Percentiles rank a stretch among this genome's conserved stretches.
Evolutionary conservation across 2,329 filamentous ascomycete species (phyloP).

Genomic region (Pseudogymnoascus sp.): DNA sequence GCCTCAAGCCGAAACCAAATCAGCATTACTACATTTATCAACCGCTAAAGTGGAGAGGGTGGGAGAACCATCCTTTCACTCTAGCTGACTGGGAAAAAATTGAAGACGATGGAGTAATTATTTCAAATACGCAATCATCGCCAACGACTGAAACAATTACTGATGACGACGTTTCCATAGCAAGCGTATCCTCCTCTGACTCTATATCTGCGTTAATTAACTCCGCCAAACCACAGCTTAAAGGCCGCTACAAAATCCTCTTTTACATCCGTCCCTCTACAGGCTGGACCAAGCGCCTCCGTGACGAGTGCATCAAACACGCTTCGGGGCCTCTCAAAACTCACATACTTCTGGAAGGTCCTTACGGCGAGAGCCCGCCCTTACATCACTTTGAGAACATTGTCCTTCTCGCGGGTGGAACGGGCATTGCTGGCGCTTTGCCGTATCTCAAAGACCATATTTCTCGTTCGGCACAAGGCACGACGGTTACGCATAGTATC

Average conservation of each 20-base stretch:
- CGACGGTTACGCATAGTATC: constrained; percentile 21
- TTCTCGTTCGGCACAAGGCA: constrained; percentile 9
- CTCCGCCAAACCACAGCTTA: background rate
- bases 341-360: constrained; percentile 36
- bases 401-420: constrained; percentile 38
- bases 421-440: constrained; percentile 35
- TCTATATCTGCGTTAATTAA: background rate
- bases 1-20: constrained; percentile 33
- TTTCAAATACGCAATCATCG: background rate
- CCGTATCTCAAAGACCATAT: constrained; percentile 31
- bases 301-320: constrained; percentile 27
- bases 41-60: constrained; percentile 34
- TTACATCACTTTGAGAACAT: constrained; percentile 33
- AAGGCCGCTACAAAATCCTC: constrained; percentile 30
- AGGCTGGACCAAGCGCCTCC: constrained; percentile 41
- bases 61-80: constrained; percentile 45
- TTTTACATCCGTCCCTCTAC: constrained; percentile 43
- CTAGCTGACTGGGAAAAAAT: constrained; percentile 25
- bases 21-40: constrained; percentile 43
- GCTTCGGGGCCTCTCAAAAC: constrained; percentile 19
- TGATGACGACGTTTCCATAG: background rate
- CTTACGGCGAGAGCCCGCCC: constrained; percentile 34
- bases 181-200: background rate
- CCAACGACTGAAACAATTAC: background rate
- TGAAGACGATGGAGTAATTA: background rate